phyloP scores from a whole-genome alignment of 306 rosid genomes.

The Lotus japonicus region DNA sequence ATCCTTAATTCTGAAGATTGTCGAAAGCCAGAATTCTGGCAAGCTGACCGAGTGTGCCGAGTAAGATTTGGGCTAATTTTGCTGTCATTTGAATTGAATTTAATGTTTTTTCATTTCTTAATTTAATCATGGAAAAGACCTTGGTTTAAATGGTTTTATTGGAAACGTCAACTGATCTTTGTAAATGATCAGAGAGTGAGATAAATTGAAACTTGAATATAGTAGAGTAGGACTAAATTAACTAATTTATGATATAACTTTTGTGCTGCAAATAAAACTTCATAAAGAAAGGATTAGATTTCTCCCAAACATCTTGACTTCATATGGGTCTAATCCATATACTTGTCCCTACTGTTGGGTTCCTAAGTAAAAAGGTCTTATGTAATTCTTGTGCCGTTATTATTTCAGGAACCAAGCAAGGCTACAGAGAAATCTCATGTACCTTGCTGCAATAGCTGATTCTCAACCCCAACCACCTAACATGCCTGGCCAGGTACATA shows the following conservation, averaged over 20 bases:
- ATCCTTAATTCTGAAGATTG: conserved; percentile 95
- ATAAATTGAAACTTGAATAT: neutral
- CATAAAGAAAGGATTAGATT: neutral
- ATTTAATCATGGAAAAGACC: neutral
- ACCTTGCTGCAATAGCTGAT: conserved; percentile 98
- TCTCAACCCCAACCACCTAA: conserved; percentile 95
- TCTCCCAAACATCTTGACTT: neutral
- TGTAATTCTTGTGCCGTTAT: neutral
- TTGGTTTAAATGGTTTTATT: neutral
- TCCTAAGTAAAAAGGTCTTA: neutral
- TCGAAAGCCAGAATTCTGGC: conserved; percentile 94
- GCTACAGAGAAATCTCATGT: conserved; percentile 95
- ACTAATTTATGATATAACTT: neutral
- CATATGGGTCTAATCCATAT: neutral
- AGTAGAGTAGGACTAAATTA: neutral
- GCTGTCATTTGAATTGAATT: neutral
- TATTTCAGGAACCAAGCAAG: conserved; percentile 85
- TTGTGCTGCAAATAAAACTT: neutral
- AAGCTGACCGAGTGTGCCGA: conserved; percentile 94
- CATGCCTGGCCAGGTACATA: conserved; percentile 75
- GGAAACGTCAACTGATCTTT: neutral
- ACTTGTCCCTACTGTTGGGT: neutral
- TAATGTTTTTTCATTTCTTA: conserved; percentile 3
- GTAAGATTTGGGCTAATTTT: conserved; percentile 43
- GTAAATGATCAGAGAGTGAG: neutral